phyloP scores from a whole-genome alignment of 2,329 filamentous ascomycete genomes.

The Tympanopsis confertula region DNA sequence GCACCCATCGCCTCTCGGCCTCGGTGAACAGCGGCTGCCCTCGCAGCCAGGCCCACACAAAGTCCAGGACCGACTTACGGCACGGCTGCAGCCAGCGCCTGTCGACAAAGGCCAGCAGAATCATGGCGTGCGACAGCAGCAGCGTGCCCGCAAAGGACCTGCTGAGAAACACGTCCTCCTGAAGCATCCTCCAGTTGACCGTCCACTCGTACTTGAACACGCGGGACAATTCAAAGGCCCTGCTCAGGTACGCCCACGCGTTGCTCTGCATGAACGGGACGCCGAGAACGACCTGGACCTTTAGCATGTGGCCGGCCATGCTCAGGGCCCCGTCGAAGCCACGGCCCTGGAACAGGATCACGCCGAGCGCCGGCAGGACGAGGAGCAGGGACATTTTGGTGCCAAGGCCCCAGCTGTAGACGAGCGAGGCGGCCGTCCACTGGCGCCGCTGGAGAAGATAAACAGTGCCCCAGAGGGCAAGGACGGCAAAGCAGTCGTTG shows the following conservation, averaged over 20 bases:
- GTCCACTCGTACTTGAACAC: slow-evolving; percentile 97
- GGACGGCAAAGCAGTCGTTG: slow-evolving; percentile 83
- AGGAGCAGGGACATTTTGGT: slow-evolving; percentile 91
- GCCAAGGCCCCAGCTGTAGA: slow-evolving; percentile 72
- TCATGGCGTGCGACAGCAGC: slow-evolving; percentile 38
- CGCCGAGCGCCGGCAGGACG: slow-evolving; percentile 66
- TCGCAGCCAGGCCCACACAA: slow-evolving; percentile 17
- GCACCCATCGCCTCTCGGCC: slow-evolving; percentile 31
- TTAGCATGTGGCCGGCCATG: slow-evolving; percentile 59
- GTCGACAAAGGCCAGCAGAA: slow-evolving; percentile 42
- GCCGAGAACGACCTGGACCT: slow-evolving; percentile 61
- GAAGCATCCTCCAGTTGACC: slow-evolving; percentile 95
- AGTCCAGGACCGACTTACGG: slow-evolving; percentile 30
- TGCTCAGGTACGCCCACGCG: slow-evolving; percentile 59
- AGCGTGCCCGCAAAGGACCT: slow-evolving; percentile 44
- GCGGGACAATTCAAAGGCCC: slow-evolving; percentile 82
- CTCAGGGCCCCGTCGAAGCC: slow-evolving; percentile 56
- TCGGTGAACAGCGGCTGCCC: slow-evolving; percentile 16
- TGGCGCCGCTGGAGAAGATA: slow-evolving; percentile 62
- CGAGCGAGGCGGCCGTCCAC: slow-evolving; percentile 62
- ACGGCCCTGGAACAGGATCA: slow-evolving; percentile 63
- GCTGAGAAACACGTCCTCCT: slow-evolving; percentile 71
- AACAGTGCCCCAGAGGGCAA: slow-evolving; percentile 76
- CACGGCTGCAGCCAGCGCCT: slow-evolving; percentile 51
- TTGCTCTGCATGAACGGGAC: slow-evolving; percentile 60